These are phyloP conservation scores for Claviceps sorghi DNA, from an alignment of 2,329 filamentous ascomycete species.

Conservation along the genomic window DNA sequence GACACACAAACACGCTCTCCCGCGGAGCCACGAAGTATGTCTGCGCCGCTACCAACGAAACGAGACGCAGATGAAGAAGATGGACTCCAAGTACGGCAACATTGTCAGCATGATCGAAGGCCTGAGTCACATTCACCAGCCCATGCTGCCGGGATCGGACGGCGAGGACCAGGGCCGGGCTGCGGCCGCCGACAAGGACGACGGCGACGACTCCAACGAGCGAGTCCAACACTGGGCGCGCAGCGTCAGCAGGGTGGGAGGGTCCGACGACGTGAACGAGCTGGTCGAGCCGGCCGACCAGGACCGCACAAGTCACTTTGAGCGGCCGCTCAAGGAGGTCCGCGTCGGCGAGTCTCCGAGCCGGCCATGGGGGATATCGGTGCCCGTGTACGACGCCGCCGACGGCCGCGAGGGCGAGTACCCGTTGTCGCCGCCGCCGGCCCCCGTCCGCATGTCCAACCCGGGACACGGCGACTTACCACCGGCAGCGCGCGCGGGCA, in stretches of 20 bases:
- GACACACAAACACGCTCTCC: slow-evolving; percentile 87
- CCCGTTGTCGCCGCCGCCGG: slow-evolving; percentile 42
- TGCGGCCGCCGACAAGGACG: slow-evolving; percentile 30
- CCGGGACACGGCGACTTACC: slow-evolving; percentile 14
- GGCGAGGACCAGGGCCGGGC: slow-evolving; percentile 27
- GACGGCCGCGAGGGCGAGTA: slow-evolving; percentile 22
- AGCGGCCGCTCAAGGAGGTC: slow-evolving; percentile 73
- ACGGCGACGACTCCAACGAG: slow-evolving; percentile 44
- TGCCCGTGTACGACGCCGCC: slow-evolving; percentile 44
- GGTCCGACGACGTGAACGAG: slow-evolving; percentile 22
- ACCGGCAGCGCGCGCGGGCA: not conserved
- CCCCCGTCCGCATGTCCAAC: slow-evolving; percentile 37
- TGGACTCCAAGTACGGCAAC: slow-evolving; percentile 89
- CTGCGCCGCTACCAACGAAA: slow-evolving; percentile 80
- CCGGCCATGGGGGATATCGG: slow-evolving; percentile 79
- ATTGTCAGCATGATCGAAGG: slow-evolving; percentile 90
- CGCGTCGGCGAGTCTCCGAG: slow-evolving; percentile 89
- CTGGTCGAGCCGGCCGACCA: slow-evolving; percentile 27
- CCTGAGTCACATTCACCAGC: slow-evolving; percentile 72
- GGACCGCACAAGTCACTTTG: slow-evolving; percentile 60
- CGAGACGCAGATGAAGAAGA: slow-evolving; percentile 67
- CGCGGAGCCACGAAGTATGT: slow-evolving; percentile 85
- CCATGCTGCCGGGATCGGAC: slow-evolving; percentile 55
- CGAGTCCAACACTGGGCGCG: slow-evolving; percentile 80
- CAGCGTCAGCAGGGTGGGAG: slow-evolving; percentile 45